These are phyloP conservation scores for Sporothrix globosa DNA, from an alignment of 2,329 filamentous ascomycete species.

Conservation along the genomic window DNA sequence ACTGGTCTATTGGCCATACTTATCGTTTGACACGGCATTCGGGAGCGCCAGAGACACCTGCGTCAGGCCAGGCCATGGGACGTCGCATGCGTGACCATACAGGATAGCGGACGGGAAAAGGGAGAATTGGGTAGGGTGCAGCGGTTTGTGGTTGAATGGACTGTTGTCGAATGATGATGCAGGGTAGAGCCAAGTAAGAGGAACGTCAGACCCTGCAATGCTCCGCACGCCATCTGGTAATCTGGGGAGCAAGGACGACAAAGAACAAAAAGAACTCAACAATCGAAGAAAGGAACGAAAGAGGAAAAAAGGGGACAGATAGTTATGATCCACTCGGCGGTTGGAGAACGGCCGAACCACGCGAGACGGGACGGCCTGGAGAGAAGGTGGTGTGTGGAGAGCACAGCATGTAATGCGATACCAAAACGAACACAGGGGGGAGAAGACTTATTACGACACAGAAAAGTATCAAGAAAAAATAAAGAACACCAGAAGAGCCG, in stretches of 20 bases:
- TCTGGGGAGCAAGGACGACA: background rate
- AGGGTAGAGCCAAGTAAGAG: background rate
- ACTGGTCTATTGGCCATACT: background rate
- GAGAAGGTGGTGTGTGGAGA: constrained; percentile 24
- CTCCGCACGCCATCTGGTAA: constrained; percentile 11
- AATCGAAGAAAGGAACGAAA: constrained; percentile 15
- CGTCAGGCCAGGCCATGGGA: background rate
- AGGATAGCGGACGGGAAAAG: background rate
- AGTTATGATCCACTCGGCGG: constrained; percentile 28
- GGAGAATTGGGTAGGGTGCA: background rate
- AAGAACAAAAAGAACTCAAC: background rate
- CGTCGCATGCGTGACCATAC: background rate
- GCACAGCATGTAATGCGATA: constrained; percentile 14
- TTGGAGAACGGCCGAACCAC: constrained; percentile 31
- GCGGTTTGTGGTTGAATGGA: background rate
- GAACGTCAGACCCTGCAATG: background rate
- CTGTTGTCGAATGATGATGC: background rate
- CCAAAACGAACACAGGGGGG: background rate
- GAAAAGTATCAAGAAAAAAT: background rate
- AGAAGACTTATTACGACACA: background rate
- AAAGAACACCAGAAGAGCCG: background rate
- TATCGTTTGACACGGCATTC: background rate
- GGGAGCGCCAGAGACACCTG: background rate
- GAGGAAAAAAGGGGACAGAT: constrained; percentile 4
- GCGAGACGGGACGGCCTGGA: constrained; percentile 30